phyloP scores from a whole-genome alignment of 495 filamentous ascomycete genomes.

The Penicillium flavigenum region DNA sequence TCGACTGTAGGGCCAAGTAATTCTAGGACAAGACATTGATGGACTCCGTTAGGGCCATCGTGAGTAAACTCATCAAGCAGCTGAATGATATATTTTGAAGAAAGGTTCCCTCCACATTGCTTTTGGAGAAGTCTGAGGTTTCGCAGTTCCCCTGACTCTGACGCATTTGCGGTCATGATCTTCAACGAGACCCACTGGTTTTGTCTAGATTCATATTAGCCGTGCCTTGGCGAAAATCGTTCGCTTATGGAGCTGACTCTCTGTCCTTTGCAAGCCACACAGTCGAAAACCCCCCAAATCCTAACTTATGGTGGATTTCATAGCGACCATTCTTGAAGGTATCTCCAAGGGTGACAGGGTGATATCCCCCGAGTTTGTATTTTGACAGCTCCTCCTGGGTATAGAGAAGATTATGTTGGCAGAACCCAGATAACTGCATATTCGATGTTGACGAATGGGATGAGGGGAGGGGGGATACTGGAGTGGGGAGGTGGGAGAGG shows the following conservation, averaged over 20 bases:
- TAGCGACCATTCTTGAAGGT: constrained; percentile 83
- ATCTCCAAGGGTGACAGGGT: constrained; percentile 78
- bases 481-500: no score
- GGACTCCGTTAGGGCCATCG: constrained; percentile 43
- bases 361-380: constrained; percentile 63
- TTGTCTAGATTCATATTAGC: constrained; percentile 21
- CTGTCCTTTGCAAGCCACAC: constrained; percentile 65
- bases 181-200: constrained; percentile 41
- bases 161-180: constrained; percentile 30
- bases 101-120: constrained; percentile 10
- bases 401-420: constrained; percentile 40
- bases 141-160: constrained; percentile 20
- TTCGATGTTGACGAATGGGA: neutral
- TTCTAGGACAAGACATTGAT: constrained; percentile 48
- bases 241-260: constrained; percentile 12
- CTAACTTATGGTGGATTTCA: constrained; percentile 75
- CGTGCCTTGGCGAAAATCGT: neutral
- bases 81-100: constrained; percentile 29
- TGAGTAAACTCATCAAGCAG: constrained; percentile 41
- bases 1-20: constrained; percentile 38
- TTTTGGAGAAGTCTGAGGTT: constrained; percentile 10
- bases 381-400: constrained; percentile 23
- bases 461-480: no score
- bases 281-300: constrained; percentile 86
- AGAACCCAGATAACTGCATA: constrained; percentile 15